Base-by-base conservation (phyloP, 345 rosid genomes). In the Rubroshorea leprosula region DNA sequence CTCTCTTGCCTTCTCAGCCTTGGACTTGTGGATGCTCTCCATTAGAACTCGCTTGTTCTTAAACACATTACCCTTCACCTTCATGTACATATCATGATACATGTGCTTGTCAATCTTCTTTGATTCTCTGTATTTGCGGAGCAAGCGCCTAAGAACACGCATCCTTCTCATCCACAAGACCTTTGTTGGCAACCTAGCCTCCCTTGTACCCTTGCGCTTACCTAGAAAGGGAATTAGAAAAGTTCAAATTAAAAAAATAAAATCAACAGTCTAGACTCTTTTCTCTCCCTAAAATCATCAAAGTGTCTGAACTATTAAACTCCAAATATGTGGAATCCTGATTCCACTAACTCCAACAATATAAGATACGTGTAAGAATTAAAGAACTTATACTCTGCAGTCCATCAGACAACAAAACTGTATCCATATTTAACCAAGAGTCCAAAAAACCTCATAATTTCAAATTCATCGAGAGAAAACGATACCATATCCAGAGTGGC, bases 401-500 rank as follows among this genome's bases (percentile, higher is more conserved):
- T 27, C 31, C 8, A 27, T 27, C 31, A 39, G 9, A 39, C 2
- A 8, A 8, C 45, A 39, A 39, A 14, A 39, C 12, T 14, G 14
- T 39, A 39, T 39, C 15, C 12, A 39, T 2, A 1, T 2, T 7
- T 7, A 13, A 14, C 3, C 45, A 44, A 44, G 14, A 10, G 14
- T 1, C 23, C 45, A 22, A 16, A 10, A 46, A 31, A 23, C 18
- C 44, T 18, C 61, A 54, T 18, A 21, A 51, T 19, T 23, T 3
- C 46, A 26, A 11, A 17, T 21, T 12, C 18, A n/a, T n/a, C 8
- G 27, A 48, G 17, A 13, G 21, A 49, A 8, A 41, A 54, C n/a
- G n/a, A 45, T 83, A 89, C 98, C 98, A 61, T 89, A 84, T 56
- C 98, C 98, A 67, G 98, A 79, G 74, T 92, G 98, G 20, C 98